phyloP scores from a whole-genome alignment of 805 yeast genomes.

The Candida verbasci region DNA sequence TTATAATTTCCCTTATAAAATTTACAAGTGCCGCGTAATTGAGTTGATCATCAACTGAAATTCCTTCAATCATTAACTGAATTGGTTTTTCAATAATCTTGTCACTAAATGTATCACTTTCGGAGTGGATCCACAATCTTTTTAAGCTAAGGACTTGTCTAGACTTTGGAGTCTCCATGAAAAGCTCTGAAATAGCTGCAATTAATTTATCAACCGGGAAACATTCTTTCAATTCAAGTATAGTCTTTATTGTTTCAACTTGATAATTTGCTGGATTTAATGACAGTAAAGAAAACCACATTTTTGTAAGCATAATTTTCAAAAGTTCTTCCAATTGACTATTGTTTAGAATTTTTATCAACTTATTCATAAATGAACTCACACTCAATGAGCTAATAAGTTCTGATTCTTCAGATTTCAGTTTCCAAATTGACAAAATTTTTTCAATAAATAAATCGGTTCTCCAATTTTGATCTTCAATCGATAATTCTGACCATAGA shows the following conservation, averaged over 20 bases:
- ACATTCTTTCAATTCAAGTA: slow-evolving; percentile 58
- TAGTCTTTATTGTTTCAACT: slow-evolving; percentile 62
- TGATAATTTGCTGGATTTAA: slow-evolving; percentile 52
- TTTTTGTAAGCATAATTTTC: slow-evolving; percentile 35
- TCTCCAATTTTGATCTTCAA: slow-evolving; percentile 4
- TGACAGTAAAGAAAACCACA: slow-evolving; percentile 55
- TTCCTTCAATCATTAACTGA: slow-evolving; percentile 61
- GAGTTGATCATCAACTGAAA: slow-evolving; percentile 10
- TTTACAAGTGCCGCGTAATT: slow-evolving; percentile 10
- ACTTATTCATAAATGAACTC: slow-evolving; percentile 33
- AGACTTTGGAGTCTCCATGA: slow-evolving; percentile 32
- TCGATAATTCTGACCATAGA: slow-evolving; percentile 20
- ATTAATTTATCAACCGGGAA: slow-evolving; percentile 57
- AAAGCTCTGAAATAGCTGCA: slow-evolving; percentile 61
- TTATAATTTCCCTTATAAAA: slow-evolving; percentile 11
- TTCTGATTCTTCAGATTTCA: neutral
- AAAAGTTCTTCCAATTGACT: slow-evolving; percentile 35
- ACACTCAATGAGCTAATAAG: slow-evolving; percentile 36
- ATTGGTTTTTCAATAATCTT: slow-evolving; percentile 67
- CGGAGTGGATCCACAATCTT: too few species aligned
- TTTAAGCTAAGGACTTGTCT: slow-evolving; percentile 49
- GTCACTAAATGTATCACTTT: too few species aligned
- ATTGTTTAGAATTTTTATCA: slow-evolving; percentile 25
- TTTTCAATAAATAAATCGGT: neutral
- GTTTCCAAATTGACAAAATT: neutral